These are phyloP conservation scores for Solanum sparsipilum DNA, from an alignment of 257 asterid genomes.

Conservation along the genomic window DNA sequence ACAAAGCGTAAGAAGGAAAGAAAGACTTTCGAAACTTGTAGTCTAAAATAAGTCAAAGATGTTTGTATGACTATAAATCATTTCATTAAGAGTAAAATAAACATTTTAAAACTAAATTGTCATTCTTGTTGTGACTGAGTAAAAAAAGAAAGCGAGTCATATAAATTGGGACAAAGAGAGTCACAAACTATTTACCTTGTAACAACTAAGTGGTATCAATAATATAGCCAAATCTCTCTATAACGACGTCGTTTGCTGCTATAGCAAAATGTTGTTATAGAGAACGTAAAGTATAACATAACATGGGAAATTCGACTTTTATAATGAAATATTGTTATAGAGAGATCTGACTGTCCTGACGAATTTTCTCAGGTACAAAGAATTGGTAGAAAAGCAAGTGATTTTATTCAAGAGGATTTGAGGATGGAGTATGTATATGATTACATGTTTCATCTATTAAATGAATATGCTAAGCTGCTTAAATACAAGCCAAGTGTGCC, in stretches of 20 bases:
- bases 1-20: neutral
- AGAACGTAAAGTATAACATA: neutral
- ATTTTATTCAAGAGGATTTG: conserved; percentile 30
- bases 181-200: neutral
- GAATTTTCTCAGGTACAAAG: conserved; percentile 26
- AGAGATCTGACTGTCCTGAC: neutral
- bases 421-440: conserved; percentile 45
- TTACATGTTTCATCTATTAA: conserved; percentile 46
- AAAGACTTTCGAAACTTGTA: neutral
- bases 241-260: neutral
- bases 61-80: neutral
- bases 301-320: neutral
- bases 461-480: conserved; percentile 33
- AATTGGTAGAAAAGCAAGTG: conserved; percentile 32
- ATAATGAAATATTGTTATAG: neutral
- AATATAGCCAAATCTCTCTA: neutral
- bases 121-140: neutral
- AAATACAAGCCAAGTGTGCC: conserved; percentile 33
- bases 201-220: neutral
- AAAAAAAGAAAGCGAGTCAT: neutral
- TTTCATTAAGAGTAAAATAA: too few species aligned
- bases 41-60: too few species aligned
- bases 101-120: too few species aligned
- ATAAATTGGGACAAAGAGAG: neutral
- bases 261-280: neutral